Evolutionary conservation across 192 early-diverging fungal species (phyloP), one percentile per base, ranked within the genome.

Genomic region (Umbelopsis vinacea): DNA sequence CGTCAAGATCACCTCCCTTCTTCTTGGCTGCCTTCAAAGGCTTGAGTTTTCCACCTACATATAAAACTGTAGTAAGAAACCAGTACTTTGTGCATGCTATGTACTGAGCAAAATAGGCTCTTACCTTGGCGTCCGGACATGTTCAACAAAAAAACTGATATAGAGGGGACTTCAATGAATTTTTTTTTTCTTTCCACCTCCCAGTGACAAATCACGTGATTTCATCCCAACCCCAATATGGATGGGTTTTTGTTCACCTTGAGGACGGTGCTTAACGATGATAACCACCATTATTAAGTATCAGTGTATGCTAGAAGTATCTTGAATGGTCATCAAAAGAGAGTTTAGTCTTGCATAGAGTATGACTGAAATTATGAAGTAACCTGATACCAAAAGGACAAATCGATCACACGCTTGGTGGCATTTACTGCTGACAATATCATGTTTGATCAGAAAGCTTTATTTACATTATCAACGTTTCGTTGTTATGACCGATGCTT

Each of bases 1-100:
- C 92, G 77, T 94, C 92, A 22, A 83, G 29, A 0, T 92, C 93
- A 54, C 70, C 68, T 6, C 46, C 40, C 52, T 74, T 81, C 85
- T 91, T 91, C 90, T 95, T 95, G 76, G 92, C 79, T 26, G 83
- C 84, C 93, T 95, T 96, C 57, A 96, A 85, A 67, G 94, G 94
- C 91, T 94, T 94, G 46, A 89, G 84, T 83, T 94, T 94, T 83
- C 93, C 93, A 81, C 93, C 93, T 83, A 66, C 40, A 52, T 50
- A 21, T 22, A 11, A 50, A 69, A 37, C 1, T 35, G 5, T 1
- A 19, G 10, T n/a, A 9, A 45, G 17, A 48, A 40, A 17, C 0
- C 11, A 55, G 50, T 11, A 29, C 8, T 40, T 24, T 63, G 8
- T 37, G 4, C 37, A 11, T 33, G 12, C 21, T 52, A 35, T 22